A percentile compares a stretch with the other conserved stretches of the same genome.
phyloP scores from a whole-genome alignment of 1,139 yeast genomes.

The Lodderomyces metapsilosis region DNA sequence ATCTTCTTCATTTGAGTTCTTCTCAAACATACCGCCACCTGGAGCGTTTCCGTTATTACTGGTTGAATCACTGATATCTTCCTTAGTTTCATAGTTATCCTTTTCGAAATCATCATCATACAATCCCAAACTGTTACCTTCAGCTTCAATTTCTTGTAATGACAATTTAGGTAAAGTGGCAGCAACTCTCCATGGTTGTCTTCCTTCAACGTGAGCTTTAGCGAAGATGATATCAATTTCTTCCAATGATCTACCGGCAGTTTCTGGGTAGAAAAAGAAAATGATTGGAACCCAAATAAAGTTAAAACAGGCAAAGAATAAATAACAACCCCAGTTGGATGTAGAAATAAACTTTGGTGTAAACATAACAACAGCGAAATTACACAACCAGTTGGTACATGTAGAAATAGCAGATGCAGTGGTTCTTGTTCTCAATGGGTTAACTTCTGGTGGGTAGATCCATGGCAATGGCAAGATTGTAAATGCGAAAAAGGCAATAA shows the following conservation, averaged over 20 bases:
- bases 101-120: conserved; percentile 40
- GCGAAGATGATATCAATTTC: conserved; percentile 46
- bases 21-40: conserved; percentile 6
- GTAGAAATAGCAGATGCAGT: conserved; percentile 51
- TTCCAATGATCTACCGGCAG: conserved; percentile 49
- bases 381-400: conserved; percentile 47
- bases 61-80: conserved; percentile 19
- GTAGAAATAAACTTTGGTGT: conserved; percentile 41
- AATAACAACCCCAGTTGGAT: conserved; percentile 43
- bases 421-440: conserved; percentile 61
- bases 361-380: conserved; percentile 49
- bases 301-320: conserved; percentile 43
- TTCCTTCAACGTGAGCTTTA: conserved; percentile 44
- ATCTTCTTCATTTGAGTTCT: not conserved
- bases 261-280: conserved; percentile 49
- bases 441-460: conserved; percentile 62
- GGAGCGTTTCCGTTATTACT: conserved; percentile 5
- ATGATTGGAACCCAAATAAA: conserved; percentile 39
- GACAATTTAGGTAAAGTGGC: conserved; percentile 48
- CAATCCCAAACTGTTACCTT: conserved; percentile 48
- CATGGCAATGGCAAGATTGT: conserved; percentile 59
- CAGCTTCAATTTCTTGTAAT: conserved; percentile 44
- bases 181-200: conserved; percentile 51
- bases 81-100: conserved; percentile 30
- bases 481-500: conserved; percentile 53